Base-by-base conservation (phyloP, 2,329 filamentous ascomycete genomes). In the Trichophyton simii region DNA sequence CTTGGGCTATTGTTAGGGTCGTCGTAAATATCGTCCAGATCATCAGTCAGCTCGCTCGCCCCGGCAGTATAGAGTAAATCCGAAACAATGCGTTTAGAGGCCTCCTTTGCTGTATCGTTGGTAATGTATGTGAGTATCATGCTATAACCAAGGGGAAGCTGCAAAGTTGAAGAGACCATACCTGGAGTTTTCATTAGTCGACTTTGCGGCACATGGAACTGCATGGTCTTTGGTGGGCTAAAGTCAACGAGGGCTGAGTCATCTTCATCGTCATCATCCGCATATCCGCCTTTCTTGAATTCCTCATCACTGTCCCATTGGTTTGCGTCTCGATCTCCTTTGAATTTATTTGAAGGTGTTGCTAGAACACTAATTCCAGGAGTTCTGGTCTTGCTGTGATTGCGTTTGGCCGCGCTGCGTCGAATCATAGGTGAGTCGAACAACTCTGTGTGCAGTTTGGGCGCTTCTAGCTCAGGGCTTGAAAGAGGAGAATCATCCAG, bases 161-260 rank as follows among this genome's bases (percentile, higher is more conserved):
- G 13, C 22, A 25, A 3, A 34, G 41, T 22, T 15, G 13, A 25
- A 3, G 8, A 18, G 36, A 9, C 4, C 31, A 42, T 25, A 78
- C 77, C 77, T 61, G 78, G 78, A 15, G 78, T 80, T 64, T 77
- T 76, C 69, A 80, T 72, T 28, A 80, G 66, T 41, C 77, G 72
- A 62, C 74, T 77, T 65, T 79, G 77, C 22, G 78, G 78, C 59
- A 80, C 73, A 70, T 80, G 78, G 63, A 80, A 80, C 59, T 79
- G 78, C 76, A 80, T 79, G 11, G 78, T 80, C 79, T 97, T 97
- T 0, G 94, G 94, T 31, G 94, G 94, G 69, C 89, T 96, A 74
- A 91, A 87, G 4, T 86, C 89, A 57, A 82, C 73, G 22, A 76
- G 72, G 5, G 82, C 82, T 62, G 87, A 86, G 4, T 83, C 70